Conservation (phyloP, 305 asterid genomes). For the Stenogyne calaminthoides region DNA sequence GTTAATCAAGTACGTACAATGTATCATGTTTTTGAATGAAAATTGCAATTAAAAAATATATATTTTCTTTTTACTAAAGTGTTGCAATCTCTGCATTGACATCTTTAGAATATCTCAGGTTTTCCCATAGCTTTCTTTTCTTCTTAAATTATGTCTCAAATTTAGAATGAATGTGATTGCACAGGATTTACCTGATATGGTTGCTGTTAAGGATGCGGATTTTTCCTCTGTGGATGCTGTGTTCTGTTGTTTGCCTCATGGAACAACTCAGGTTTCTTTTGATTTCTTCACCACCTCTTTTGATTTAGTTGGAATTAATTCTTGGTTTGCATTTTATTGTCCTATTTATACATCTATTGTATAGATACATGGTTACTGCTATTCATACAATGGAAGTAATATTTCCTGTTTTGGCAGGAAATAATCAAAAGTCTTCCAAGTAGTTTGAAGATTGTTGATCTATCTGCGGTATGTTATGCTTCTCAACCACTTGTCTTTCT, state of each 20-base stretch:
- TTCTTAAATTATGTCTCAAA: neutral
- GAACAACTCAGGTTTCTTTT: constrained; percentile 49
- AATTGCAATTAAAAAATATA: neutral
- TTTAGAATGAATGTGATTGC: neutral
- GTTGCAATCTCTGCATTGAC: neutral
- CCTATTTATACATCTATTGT: neutral
- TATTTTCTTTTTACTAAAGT: neutral
- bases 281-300: neutral
- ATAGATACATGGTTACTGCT: neutral
- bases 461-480: constrained; percentile 77
- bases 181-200: constrained; percentile 78
- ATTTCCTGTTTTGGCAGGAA: constrained; percentile 54
- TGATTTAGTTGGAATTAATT: constrained; percentile 2
- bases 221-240: constrained; percentile 82
- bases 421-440: constrained; percentile 80
- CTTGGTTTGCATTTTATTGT: neutral
- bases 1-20: constrained; percentile 57
- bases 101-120: neutral
- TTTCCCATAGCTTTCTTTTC: neutral
- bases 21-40: neutral
- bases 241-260: constrained; percentile 94
- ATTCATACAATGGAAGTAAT: neutral
- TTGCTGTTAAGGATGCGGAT: constrained; percentile 85
- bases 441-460: constrained; percentile 83
- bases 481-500: constrained; percentile 9